Evolutionary conservation across 23 red algal species (phyloP).

Genomic region (Gracilariopsis chorda): DNA sequence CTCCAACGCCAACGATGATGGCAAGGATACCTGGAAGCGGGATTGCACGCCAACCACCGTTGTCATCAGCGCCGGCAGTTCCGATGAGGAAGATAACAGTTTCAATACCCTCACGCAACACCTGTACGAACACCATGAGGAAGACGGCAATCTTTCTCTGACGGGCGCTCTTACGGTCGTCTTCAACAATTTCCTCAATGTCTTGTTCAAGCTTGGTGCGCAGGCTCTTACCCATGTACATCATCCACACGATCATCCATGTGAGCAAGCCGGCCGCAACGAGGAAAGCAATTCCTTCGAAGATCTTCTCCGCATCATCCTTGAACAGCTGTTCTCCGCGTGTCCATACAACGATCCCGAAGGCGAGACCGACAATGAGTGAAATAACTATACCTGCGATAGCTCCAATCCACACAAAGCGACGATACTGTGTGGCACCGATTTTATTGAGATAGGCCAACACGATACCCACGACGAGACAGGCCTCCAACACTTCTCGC

Average conservation of each 20-base stretch:
- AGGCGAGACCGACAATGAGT: constrained; percentile 50
- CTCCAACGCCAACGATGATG: constrained; percentile 54
- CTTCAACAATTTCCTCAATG: constrained; percentile 50
- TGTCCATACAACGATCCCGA: constrained; percentile 57
- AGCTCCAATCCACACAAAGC: constrained; percentile 74
- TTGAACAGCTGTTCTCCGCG: constrained; percentile 52
- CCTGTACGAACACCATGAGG: constrained; percentile 75
- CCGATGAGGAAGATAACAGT: constrained; percentile 82
- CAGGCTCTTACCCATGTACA: constrained; percentile 72
- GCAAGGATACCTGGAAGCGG: constrained; percentile 69
- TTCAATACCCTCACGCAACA: constrained; percentile 84
- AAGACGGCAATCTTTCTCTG: constrained; percentile 51
- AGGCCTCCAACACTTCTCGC: constrained; percentile 87
- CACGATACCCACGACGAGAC: constrained; percentile 79
- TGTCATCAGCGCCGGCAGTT: constrained; percentile 23
- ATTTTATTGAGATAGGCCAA: constrained; percentile 77
- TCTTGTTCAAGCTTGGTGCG: constrained; percentile 60
- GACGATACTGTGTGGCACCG: constrained; percentile 60
- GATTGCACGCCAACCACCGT: constrained; percentile 74
- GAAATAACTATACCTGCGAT: constrained; percentile 55
- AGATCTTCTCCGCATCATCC: constrained; percentile 62
- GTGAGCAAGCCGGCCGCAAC: constrained; percentile 70
- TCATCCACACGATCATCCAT: constrained; percentile 96
- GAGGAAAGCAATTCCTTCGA: constrained; percentile 77
- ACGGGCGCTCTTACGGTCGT: not conserved